These are phyloP conservation scores for Leishmania tropica DNA, from an alignment of 208 protist species.

Conservation along the genomic window DNA sequence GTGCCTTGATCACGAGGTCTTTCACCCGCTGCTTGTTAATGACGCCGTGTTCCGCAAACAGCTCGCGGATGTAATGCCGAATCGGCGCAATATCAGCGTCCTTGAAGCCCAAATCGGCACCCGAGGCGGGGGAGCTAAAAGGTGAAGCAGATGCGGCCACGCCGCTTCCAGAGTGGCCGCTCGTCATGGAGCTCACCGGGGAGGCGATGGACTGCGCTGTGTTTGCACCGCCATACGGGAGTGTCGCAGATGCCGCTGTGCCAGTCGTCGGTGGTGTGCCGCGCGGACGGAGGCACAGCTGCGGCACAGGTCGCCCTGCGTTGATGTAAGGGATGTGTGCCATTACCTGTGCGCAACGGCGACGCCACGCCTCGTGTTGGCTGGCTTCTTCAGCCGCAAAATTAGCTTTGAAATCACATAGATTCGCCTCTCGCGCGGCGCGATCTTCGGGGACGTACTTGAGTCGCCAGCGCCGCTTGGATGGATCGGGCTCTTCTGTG, in stretches of 20 bases:
- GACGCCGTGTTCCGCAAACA: slow-evolving; percentile 85
- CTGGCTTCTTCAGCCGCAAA: slow-evolving; percentile 51
- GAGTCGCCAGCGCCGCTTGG: slow-evolving; percentile 70
- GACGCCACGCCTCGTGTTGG: slow-evolving; percentile 59
- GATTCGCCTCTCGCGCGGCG: slow-evolving; percentile 7
- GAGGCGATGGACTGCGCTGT: neutral
- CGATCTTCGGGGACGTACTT: slow-evolving; percentile 47
- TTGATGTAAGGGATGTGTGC: slow-evolving; percentile 55
- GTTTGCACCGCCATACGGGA: slow-evolving; percentile 16
- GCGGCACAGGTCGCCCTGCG: slow-evolving; percentile 31
- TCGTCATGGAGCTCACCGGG: neutral
- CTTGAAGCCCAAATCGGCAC: slow-evolving; percentile 14
- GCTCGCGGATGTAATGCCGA: slow-evolving; percentile 56
- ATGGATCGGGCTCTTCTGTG: slow-evolving; percentile 42
- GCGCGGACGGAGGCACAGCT: slow-evolving; percentile 36
- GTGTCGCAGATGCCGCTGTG: neutral
- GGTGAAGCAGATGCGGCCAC: slow-evolving; percentile 11
- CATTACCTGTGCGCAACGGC: slow-evolving; percentile 37
- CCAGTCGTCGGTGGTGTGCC: slow-evolving; percentile 1
- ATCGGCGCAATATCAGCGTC: slow-evolving; percentile 65
- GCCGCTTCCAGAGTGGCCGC: neutral
- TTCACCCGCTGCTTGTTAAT: slow-evolving; percentile 86
- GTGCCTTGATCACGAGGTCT: slow-evolving; percentile 68
- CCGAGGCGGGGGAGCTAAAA: slow-evolving; percentile 9
- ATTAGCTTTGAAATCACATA: slow-evolving; percentile 29